Percentiles rank a stretch among this genome's conserved stretches.
These are phyloP conservation scores for Pseudogymnoascus sp. DNA, from an alignment of 2,329 filamentous ascomycete genomes.

Conservation along the genomic window DNA sequence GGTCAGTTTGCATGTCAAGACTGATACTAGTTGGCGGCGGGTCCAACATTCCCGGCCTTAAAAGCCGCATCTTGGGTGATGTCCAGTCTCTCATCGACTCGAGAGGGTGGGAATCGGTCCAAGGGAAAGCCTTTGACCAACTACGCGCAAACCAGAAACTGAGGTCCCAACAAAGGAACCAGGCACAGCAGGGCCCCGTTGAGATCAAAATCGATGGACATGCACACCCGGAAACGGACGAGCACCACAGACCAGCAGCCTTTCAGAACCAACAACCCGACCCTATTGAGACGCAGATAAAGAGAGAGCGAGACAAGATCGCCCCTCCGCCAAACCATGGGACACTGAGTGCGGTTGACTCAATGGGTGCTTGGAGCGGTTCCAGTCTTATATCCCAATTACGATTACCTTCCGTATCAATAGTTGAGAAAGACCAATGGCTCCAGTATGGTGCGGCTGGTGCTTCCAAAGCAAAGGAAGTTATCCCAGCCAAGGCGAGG, in stretches of 20 bases:
- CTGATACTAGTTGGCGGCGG: constrained; percentile 81
- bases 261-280: constrained; percentile 42
- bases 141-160: constrained; percentile 29
- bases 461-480: constrained; percentile 51
- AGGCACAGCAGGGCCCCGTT: neutral
- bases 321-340: constrained; percentile 44
- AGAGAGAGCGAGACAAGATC: constrained; percentile 36
- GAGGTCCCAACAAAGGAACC: constrained; percentile 2
- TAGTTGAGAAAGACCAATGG: constrained; percentile 66
- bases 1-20: constrained; percentile 78
- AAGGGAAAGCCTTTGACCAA: constrained; percentile 58
- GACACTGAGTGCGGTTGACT: constrained; percentile 56
- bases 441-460: constrained; percentile 57
- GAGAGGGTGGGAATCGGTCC: constrained; percentile 70
- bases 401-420: constrained; percentile 59
- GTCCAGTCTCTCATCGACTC: constrained; percentile 57
- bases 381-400: constrained; percentile 63
- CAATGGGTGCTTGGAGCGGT: constrained; percentile 66
- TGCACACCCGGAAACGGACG: constrained; percentile 20
- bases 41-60: constrained; percentile 70
- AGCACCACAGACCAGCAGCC: constrained; percentile 14
- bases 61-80: constrained; percentile 68
- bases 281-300: constrained; percentile 50
- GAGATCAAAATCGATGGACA: neutral
- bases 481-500: constrained; percentile 49